phyloP scores from a whole-genome alignment of 2,329 filamentous ascomycete species.

The Chrysosporium queenslandicum region DNA sequence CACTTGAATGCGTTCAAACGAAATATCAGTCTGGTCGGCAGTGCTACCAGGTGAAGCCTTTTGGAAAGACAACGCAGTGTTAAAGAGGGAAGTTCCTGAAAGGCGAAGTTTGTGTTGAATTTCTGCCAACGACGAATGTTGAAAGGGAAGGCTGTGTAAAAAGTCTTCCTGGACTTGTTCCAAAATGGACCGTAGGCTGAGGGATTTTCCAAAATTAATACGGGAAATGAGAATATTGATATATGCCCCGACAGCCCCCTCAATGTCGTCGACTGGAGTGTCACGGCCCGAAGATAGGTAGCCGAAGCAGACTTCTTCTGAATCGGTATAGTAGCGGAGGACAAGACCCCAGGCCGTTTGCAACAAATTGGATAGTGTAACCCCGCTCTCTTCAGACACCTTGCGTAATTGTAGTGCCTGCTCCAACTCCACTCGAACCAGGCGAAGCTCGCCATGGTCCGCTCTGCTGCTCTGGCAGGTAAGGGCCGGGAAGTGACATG shows the following conservation, averaged over 20 bases:
- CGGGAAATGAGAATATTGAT: slow-evolving; percentile 32
- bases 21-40: not conserved
- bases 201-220: slow-evolving; percentile 30
- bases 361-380: slow-evolving; percentile 10
- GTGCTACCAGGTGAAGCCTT: not conserved
- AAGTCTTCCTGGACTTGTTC: slow-evolving; percentile 48
- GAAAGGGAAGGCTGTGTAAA: slow-evolving; percentile 50
- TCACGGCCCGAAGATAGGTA: slow-evolving; percentile 47
- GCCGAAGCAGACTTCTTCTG: slow-evolving; percentile 44
- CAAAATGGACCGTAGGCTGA: slow-evolving; percentile 42
- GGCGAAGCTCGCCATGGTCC: not conserved
- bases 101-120: slow-evolving; percentile 24
- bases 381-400: not conserved
- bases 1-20: not conserved
- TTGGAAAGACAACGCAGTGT: slow-evolving; percentile 11
- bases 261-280: slow-evolving; percentile 40
- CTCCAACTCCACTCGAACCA: not conserved
- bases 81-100: slow-evolving; percentile 7
- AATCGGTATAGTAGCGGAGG: slow-evolving; percentile 40
- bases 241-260: slow-evolving; percentile 40
- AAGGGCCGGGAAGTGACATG: slow-evolving; percentile 14
- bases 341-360: slow-evolving; percentile 37
- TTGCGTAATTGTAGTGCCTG: not conserved
- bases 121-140: slow-evolving; percentile 46
- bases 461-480: not conserved